These are phyloP conservation scores for Fusarium burgessii DNA, from an alignment of 2,329 filamentous ascomycete genomes.

Conservation along the genomic window DNA sequence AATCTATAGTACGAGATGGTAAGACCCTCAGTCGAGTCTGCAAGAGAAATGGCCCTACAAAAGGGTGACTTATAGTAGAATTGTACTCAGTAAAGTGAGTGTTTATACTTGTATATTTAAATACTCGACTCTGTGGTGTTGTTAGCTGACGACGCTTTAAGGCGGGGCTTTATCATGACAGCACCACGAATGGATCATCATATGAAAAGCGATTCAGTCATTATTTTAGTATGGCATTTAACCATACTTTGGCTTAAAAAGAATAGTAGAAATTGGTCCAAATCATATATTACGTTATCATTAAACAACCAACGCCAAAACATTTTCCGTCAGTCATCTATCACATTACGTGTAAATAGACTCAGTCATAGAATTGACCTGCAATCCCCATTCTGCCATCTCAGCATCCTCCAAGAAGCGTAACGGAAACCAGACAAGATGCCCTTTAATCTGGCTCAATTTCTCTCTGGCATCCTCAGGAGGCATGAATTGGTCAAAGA, in stretches of 20 bases:
- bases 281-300: neutral
- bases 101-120: neutral
- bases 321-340: neutral
- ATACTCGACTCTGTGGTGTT: neutral
- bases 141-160: conserved; percentile 19
- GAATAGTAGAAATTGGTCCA: neutral
- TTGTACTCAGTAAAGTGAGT: neutral
- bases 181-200: neutral
- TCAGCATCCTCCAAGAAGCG: conserved; percentile 84
- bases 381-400: conserved; percentile 90
- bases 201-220: no score
- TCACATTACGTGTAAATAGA: conserved; percentile 77
- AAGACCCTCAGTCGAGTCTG: conserved; percentile 5
- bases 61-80: conserved; percentile 1
- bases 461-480: conserved; percentile 79
- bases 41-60: conserved; percentile 1
- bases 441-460: conserved; percentile 83
- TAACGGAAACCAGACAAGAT: conserved; percentile 96
- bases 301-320: neutral
- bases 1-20: conserved; percentile 34
- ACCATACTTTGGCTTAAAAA: no score
- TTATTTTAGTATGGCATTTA: no score
- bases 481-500: conserved; percentile 84
- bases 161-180: neutral
- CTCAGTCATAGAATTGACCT: conserved; percentile 88